Base-by-base conservation (phyloP, 2,329 filamentous ascomycete species). In the Immersiporthe knoxdaviesiana region DNA sequence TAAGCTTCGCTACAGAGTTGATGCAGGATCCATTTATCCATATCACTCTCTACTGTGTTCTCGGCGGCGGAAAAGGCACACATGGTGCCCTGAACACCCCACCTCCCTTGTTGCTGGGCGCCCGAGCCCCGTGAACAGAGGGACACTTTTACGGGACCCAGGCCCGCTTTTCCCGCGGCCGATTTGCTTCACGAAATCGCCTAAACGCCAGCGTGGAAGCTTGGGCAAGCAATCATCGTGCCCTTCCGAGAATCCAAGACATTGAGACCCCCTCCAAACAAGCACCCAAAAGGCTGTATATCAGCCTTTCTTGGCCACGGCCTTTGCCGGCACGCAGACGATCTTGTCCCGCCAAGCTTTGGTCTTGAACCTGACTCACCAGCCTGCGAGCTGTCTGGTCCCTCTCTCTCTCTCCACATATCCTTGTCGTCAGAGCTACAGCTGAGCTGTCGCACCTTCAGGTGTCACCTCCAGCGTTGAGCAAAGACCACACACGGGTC, bases 161-260 rank as follows among this genome's bases (percentile, higher is more conserved):
- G 70, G 62, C 70, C 70, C 68, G 65, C 65, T 65, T 59, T 62
- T 62, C 62, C 67, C 63, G 56, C 44, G 44, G 44, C 41, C 60
- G 56, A 63, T 47, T 63, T 68, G 52, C 61, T 68, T 39, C 18
- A 54, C 56, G 39, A 44, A 66, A 66, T 47, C 62, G 54, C 63
- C 56, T 63, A 61, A 44, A 63, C 59, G 65, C 47, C 60, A 63
- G 56, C 63, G 62, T 61, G 56, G 67, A 52, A 50, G 41, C 41
- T 66, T 52, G 27, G 39, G n/a, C n/a, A n/a, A n/a, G n/a, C n/a
- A n/a, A 24, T 41, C 32, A 24, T 41, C 39, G 27, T 30, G 56
- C 65, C 1, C 24, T 12, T 8, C 30, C n/a, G n/a, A n/a, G 32
- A 8, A 30, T 21, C 16, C 59, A 24, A 3, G 39, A 18, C 35